Conservation (phyloP, 2,329 filamentous ascomycete genomes). For the Epichloe sibirici region DNA sequence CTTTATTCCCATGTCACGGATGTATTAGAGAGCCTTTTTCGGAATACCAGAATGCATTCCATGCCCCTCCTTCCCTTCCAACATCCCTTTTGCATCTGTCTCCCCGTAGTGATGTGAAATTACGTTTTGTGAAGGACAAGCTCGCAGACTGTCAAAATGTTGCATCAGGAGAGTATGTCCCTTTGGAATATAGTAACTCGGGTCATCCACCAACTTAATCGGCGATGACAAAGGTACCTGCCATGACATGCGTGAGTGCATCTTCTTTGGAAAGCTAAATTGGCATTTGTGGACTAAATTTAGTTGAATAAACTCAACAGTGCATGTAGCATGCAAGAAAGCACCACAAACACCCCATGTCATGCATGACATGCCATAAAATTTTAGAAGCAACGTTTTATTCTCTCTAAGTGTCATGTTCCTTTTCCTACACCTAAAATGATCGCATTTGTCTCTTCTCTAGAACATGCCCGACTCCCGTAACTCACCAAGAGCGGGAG, state of each 20-base stretch:
- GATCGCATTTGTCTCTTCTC: background rate
- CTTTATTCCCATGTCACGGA: constrained; percentile 16
- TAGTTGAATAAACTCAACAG: too few relatives aligned
- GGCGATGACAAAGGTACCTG: too few relatives aligned
- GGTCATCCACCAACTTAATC: too few relatives aligned
- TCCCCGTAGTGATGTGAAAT: background rate
- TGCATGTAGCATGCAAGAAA: too few relatives aligned
- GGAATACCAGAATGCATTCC: constrained; percentile 21
- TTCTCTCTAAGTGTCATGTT: background rate
- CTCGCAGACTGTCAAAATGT: too few relatives aligned
- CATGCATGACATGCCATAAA: background rate
- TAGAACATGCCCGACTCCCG: background rate
- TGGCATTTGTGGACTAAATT: too few relatives aligned
- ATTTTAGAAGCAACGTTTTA: background rate
- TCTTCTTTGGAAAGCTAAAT: too few relatives aligned
- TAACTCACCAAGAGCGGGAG: constrained; percentile 8
- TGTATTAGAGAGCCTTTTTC: constrained; percentile 25
- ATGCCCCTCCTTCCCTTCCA: constrained; percentile 5
- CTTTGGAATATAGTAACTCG: too few relatives aligned
- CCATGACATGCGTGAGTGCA: too few relatives aligned
- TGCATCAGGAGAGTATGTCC: too few relatives aligned
- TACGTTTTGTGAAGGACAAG: background rate
- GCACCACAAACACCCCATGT: background rate
- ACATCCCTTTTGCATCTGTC: background rate
- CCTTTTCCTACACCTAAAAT: constrained; percentile 1